Evolutionary conservation across 2,329 filamentous ascomycete species (phyloP).

Genomic region (Didymella segeticola): DNA sequence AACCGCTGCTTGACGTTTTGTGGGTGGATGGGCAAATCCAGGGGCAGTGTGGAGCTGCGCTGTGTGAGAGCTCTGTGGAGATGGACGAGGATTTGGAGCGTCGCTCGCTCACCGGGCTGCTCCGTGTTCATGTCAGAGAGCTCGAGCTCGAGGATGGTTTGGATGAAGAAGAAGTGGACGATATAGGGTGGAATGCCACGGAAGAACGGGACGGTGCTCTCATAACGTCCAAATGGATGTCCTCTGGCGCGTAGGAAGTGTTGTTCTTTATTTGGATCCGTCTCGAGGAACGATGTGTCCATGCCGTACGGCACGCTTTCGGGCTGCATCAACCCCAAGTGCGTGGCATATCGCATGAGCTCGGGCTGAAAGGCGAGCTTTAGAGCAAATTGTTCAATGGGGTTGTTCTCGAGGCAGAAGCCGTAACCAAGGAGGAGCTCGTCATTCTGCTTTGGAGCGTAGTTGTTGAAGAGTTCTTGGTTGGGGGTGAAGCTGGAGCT

Average conservation of each 20-base stretch:
- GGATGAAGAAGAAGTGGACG: slow-evolving; percentile 42
- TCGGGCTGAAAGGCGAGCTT: slow-evolving; percentile 51
- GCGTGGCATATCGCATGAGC: slow-evolving; percentile 28
- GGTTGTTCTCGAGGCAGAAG: slow-evolving; percentile 57
- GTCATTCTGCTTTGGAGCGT: slow-evolving; percentile 60
- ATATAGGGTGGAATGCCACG: slow-evolving; percentile 45
- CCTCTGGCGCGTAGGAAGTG: slow-evolving; percentile 42
- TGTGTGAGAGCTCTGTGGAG: slow-evolving; percentile 35
- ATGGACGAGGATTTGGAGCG: slow-evolving; percentile 30
- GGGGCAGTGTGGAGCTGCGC: slow-evolving; percentile 29
- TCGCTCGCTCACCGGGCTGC: slow-evolving; percentile 26
- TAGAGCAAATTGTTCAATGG: slow-evolving; percentile 55
- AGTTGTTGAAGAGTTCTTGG: slow-evolving; percentile 60
- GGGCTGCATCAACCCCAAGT: slow-evolving; percentile 23
- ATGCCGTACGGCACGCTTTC: slow-evolving; percentile 38
- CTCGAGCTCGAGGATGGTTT: slow-evolving; percentile 29
- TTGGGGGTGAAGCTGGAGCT: slow-evolving; percentile 44
- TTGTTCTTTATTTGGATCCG: slow-evolving; percentile 37
- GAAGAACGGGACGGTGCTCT: slow-evolving; percentile 37
- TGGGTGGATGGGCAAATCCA: slow-evolving; percentile 4
- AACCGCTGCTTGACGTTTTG: slow-evolving; percentile 50
- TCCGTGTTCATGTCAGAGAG: slow-evolving; percentile 18
- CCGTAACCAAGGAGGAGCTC: slow-evolving; percentile 62
- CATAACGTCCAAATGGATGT: slow-evolving; percentile 45
- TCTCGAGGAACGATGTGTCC: slow-evolving; percentile 26